phyloP scores from a whole-genome alignment of 179 eudicot genomes.

The Beta lomatogona region DNA sequence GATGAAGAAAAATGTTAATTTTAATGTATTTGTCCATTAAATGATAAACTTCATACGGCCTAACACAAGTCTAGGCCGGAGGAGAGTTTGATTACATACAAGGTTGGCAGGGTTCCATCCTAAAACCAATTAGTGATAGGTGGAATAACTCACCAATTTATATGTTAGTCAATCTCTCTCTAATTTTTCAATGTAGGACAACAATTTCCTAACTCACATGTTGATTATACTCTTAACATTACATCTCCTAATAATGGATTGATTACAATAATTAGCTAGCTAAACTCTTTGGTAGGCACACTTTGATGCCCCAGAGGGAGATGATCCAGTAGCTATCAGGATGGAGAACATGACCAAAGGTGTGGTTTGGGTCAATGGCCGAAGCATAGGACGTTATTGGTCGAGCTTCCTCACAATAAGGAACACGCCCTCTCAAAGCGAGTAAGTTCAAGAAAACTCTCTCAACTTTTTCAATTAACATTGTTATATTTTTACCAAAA shows the following conservation, averaged over 20 bases:
- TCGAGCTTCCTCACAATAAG: slow-evolving; percentile 12
- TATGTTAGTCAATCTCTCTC: neutral
- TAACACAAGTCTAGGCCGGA: too few species aligned
- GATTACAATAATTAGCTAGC: neutral
- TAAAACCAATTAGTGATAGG: too few species aligned
- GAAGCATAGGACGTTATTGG: slow-evolving; percentile 55
- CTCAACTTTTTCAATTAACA: too few species aligned
- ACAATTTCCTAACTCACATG: too few species aligned
- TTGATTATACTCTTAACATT: neutral
- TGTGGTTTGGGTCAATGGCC: slow-evolving; percentile 49
- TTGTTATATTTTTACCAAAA: too few species aligned
- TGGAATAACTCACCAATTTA: too few species aligned
- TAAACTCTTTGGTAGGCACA: slow-evolving; percentile 27
- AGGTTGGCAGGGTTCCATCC: too few species aligned
- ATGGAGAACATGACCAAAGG: slow-evolving; percentile 49
- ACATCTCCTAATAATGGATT: neutral
- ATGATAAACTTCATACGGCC: too few species aligned
- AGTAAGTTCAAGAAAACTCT: slow-evolving; percentile 29
- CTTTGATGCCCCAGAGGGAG: slow-evolving; percentile 40
- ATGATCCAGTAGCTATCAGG: slow-evolving; percentile 49
- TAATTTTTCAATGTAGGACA: too few species aligned
- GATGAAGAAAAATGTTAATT: neutral
- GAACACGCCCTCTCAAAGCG: slow-evolving; percentile 26
- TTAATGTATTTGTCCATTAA: too few species aligned
- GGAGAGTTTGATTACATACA: too few species aligned